phyloP scores from a whole-genome alignment of 495 filamentous ascomycete species.

The Podospora fimiseda region DNA sequence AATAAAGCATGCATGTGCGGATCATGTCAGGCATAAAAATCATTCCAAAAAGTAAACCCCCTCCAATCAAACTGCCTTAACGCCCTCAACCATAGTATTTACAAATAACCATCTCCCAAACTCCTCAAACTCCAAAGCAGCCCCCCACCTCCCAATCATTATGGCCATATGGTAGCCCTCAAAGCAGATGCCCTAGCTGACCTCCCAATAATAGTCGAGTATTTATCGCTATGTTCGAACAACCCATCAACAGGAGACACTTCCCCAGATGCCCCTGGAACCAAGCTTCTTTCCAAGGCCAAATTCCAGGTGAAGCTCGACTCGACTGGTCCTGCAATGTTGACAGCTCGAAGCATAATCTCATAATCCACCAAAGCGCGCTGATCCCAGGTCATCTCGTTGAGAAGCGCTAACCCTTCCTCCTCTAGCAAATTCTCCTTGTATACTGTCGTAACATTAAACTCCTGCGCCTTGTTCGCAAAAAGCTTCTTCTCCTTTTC shows the following conservation, averaged over 20 bases:
- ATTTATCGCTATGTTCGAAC: slow-evolving; percentile 13
- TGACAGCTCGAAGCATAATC: slow-evolving; percentile 27
- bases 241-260: neutral
- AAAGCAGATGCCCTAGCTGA: slow-evolving; percentile 5
- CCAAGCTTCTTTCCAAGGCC: slow-evolving; percentile 23
- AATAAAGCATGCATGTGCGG: too few relatives aligned
- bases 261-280: neutral
- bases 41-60: too few relatives aligned
- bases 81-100: too few relatives aligned
- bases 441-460: slow-evolving; percentile 24
- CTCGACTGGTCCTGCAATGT: slow-evolving; percentile 26
- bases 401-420: slow-evolving; percentile 18
- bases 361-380: slow-evolving; percentile 33
- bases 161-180: slow-evolving; percentile 21
- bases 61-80: too few relatives aligned
- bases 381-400: slow-evolving; percentile 28
- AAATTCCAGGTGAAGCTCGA: slow-evolving; percentile 33
- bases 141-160: neutral
- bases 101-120: too few relatives aligned
- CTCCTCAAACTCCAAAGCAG: neutral
- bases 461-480: slow-evolving; percentile 9
- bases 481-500: slow-evolving; percentile 18
- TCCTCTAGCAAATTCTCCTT: slow-evolving; percentile 24
- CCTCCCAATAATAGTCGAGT: slow-evolving; percentile 13
- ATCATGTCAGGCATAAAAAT: too few relatives aligned